These are phyloP conservation scores for Wickerhamiella kurtzmanii DNA, from an alignment of 805 yeast species.

Conservation along the genomic window DNA sequence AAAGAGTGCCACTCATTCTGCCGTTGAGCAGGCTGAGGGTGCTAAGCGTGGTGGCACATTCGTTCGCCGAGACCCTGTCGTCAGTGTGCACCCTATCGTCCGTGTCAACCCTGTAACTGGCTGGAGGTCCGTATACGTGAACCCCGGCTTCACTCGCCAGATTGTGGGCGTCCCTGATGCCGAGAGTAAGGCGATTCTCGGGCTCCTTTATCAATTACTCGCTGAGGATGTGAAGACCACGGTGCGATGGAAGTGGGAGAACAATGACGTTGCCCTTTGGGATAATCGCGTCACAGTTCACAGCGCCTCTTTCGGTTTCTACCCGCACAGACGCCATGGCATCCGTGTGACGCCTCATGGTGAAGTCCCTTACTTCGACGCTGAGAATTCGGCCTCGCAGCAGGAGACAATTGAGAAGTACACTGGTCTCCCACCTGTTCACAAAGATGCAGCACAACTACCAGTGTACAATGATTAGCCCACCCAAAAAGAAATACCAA, in stretches of 20 bases:
- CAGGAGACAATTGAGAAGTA: conserved; percentile 18
- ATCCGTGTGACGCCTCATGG: conserved; percentile 61
- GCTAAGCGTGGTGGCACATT: conserved; percentile 45
- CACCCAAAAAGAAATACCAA: background rate
- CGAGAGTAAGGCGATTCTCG: conserved; percentile 47
- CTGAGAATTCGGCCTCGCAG: conserved; percentile 17
- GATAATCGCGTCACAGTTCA: conserved; percentile 64
- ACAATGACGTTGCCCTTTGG: conserved; percentile 60
- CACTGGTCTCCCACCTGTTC: conserved; percentile 17
- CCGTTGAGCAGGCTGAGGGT: conserved; percentile 45
- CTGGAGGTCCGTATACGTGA: conserved; percentile 45
- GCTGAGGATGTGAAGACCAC: conserved; percentile 47
- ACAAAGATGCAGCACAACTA: conserved; percentile 22
- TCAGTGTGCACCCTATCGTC: conserved; percentile 54
- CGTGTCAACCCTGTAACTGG: conserved; percentile 63
- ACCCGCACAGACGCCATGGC: conserved; percentile 55
- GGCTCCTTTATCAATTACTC: conserved; percentile 41
- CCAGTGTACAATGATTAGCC: conserved; percentile 22
- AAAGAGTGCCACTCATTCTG: conserved; percentile 53
- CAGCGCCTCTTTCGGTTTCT: conserved; percentile 62
- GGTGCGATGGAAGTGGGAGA: conserved; percentile 58
- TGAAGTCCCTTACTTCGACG: conserved; percentile 42
- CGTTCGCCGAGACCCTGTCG: conserved; percentile 50
- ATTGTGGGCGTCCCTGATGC: conserved; percentile 56
- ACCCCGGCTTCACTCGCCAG: conserved; percentile 47